Evolutionary conservation across 805 yeast genomes (phyloP).

Genomic region (Torulaspora maleeae): DNA sequence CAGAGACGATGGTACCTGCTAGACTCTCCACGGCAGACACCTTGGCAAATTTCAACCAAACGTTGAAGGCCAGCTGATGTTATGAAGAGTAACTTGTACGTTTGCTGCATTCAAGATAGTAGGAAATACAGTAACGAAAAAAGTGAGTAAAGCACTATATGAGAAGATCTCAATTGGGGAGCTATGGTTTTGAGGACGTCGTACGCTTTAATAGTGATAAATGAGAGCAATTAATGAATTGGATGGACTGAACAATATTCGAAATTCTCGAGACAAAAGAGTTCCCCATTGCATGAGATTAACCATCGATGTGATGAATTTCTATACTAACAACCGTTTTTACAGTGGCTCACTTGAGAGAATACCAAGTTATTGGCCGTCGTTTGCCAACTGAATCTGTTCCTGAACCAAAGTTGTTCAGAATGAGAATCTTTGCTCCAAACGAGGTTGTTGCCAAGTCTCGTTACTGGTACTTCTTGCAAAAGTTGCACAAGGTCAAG

Average conservation of each 20-base stretch:
- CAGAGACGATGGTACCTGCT: background rate
- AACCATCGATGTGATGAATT: background rate
- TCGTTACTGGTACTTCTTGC: constrained; percentile 99
- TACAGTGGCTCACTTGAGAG: constrained; percentile 91
- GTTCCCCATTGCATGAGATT: background rate
- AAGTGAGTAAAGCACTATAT: constrained; percentile 21
- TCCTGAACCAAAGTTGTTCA: constrained; percentile 99
- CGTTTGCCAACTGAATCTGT: constrained; percentile 98
- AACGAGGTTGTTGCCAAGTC: constrained; percentile 99
- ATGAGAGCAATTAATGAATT: background rate
- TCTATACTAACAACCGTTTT: constrained; percentile 2
- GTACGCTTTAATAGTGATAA: background rate
- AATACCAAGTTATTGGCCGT: constrained; percentile 99
- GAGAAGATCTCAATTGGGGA: constrained; percentile 1
- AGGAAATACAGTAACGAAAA: constrained; percentile 23
- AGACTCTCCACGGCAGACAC: background rate
- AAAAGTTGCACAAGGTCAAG: constrained; percentile 98
- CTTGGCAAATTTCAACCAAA: constrained; percentile 9
- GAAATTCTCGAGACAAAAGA: background rate
- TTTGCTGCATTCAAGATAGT: constrained; percentile 2
- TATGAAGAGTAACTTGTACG: background rate
- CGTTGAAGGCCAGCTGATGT: constrained; percentile 5
- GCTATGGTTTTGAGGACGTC: background rate
- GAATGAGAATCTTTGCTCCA: constrained; percentile 99
- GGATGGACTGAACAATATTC: background rate